A percentile compares a stretch with the other conserved stretches of the same genome.
Conservation (phyloP, 202 grass and related monocot genomes). For the Setaria viridis region DNA sequence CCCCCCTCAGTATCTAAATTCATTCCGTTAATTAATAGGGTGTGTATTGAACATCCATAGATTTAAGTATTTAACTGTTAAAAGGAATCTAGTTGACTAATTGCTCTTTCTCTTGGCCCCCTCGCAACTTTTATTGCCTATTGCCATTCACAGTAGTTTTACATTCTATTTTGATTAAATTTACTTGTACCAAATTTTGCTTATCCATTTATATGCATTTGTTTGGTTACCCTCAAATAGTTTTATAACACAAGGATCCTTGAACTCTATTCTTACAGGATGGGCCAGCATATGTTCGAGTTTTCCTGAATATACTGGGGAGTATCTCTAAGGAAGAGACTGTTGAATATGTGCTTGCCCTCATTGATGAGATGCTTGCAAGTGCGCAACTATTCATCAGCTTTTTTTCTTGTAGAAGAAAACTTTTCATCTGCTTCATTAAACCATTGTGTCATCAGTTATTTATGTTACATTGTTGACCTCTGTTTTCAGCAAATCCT, state of each 20-base stretch:
- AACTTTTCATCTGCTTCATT: constrained; percentile 34
- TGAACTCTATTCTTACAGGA: constrained; percentile 59
- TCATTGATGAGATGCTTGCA: constrained; percentile 95
- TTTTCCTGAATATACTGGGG: constrained; percentile 84
- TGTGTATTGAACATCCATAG: constrained; percentile 3
- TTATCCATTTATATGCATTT: not conserved
- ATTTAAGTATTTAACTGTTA: not conserved
- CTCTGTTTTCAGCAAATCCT: constrained; percentile 79
- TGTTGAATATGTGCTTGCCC: constrained; percentile 90
- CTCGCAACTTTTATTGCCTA: not conserved
- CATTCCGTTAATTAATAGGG: not conserved
- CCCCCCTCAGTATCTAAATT: not conserved
- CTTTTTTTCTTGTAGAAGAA: constrained; percentile 3
- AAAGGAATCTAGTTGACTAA: not conserved
- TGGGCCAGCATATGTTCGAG: constrained; percentile 75
- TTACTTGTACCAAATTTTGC: constrained; percentile 8
- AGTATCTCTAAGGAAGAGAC: constrained; percentile 95
- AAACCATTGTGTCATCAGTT: constrained; percentile 7
- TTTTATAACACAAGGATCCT: constrained; percentile 1
- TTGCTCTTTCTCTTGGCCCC: not conserved
- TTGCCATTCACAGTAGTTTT: not conserved
- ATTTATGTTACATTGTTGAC: constrained; percentile 38
- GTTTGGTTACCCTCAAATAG: not conserved
- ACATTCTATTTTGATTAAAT: constrained; percentile 6
- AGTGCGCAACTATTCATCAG: constrained; percentile 54